Evolutionary conservation across 2,329 filamentous ascomycete species (phyloP).

Genomic region (Alternaria sp.): DNA sequence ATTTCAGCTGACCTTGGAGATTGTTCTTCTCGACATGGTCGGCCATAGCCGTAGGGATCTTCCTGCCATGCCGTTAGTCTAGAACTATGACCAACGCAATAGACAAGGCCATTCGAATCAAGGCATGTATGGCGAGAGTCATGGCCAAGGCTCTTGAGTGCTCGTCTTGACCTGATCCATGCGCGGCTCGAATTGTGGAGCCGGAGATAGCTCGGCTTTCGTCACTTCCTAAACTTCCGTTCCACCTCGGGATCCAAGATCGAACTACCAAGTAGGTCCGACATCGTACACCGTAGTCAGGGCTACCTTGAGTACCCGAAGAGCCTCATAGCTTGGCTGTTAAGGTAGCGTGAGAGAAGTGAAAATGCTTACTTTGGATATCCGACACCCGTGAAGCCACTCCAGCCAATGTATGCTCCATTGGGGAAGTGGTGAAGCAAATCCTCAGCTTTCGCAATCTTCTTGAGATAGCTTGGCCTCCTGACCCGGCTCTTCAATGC

Average conservation of each 20-base stretch:
- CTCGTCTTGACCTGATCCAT: conserved; percentile 11
- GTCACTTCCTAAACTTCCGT: conserved; percentile 31
- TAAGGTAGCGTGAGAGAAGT: background rate
- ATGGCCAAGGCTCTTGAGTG: conserved; percentile 3
- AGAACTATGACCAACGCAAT: background rate
- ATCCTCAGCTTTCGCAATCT: conserved; percentile 80
- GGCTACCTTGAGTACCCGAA: background rate
- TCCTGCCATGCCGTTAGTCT: conserved; percentile 58
- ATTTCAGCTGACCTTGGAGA: conserved; percentile 82
- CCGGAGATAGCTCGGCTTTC: conserved; percentile 35
- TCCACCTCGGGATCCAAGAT: conserved; percentile 32
- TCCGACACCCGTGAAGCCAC: conserved; percentile 87
- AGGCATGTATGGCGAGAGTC: conserved; percentile 4
- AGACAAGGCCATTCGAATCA: background rate
- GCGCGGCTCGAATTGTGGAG: conserved; percentile 15
- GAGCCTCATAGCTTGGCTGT: background rate
- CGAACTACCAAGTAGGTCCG: conserved; percentile 11
- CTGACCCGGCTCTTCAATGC: conserved; percentile 77
- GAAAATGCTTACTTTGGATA: conserved; percentile 75
- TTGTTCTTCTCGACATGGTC: conserved; percentile 89
- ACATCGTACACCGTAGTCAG: background rate
- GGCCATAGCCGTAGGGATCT: conserved; percentile 81
- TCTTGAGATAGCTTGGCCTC: conserved; percentile 78
- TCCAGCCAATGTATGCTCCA: conserved; percentile 88
- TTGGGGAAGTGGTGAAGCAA: conserved; percentile 82